These are phyloP conservation scores for Mortierella sp. DNA, from an alignment of 371 early-diverging fungal genomes.

Conservation along the genomic window DNA sequence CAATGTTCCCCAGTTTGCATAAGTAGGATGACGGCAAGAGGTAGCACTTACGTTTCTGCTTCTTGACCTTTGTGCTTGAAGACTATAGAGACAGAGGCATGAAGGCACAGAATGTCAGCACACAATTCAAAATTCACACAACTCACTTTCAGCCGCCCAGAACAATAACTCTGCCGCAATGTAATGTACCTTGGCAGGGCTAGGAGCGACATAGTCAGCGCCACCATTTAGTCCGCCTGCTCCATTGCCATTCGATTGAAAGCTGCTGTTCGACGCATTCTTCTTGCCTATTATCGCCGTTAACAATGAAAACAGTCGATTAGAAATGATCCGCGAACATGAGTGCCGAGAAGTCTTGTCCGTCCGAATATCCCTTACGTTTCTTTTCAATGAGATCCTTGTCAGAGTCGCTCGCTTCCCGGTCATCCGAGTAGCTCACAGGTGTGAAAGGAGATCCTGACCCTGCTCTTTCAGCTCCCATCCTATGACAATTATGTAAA, in stretches of 20 bases:
- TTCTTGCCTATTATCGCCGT: constrained; percentile 31
- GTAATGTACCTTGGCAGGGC: constrained; percentile 28
- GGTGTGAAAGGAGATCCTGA: constrained; percentile 60
- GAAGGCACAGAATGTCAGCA: not conserved
- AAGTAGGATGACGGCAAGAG: not conserved
- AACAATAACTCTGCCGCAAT: not conserved
- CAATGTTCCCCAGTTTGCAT: not conserved
- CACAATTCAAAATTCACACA: not conserved
- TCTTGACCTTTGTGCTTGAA: constrained; percentile 37
- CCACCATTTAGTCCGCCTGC: constrained; percentile 23
- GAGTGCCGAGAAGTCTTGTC: not conserved
- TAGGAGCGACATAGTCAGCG: constrained; percentile 27
- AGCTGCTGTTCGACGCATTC: constrained; percentile 19
- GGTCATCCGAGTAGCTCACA: constrained; percentile 54
- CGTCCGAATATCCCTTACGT: constrained; percentile 16
- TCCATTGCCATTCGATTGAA: constrained; percentile 18
- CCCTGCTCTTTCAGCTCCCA: constrained; percentile 55
- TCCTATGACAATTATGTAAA: constrained; percentile 19
- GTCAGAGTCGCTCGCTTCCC: constrained; percentile 55
- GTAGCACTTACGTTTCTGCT: constrained; percentile 37
- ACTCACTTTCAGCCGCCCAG: not conserved
- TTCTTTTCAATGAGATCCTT: constrained; percentile 57
- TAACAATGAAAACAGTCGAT: not conserved
- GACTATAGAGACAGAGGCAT: constrained; percentile 10
- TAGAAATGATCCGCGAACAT: not conserved